Base-by-base conservation (phyloP, 164 flowering plant species). In the Liriodendron chinense region DNA sequence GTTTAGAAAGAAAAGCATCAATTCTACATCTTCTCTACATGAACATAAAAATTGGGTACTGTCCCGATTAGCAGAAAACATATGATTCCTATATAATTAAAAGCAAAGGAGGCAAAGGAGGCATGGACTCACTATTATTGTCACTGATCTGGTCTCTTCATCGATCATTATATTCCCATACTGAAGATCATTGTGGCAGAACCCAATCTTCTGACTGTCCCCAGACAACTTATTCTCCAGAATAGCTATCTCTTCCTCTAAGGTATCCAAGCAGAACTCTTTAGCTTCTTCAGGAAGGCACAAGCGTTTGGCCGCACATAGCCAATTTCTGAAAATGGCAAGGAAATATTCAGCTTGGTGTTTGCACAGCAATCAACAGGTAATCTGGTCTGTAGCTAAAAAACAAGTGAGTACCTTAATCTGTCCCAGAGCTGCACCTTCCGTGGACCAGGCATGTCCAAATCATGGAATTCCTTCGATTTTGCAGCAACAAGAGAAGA, bases 171-270 rank as follows among this genome's bases (percentile, higher is more conserved):
- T 90, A 83, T 95, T 95, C 43, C 99, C 99, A 81, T 90, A 93
- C 71, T 95, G 99, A 79, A 95, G 78, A 73, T 95, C 99, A 85
- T 95, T 95, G 87, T 95, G 99, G 81, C 99, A 95, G 76, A 95
- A 95, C 1, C 91, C 93, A 22, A 93, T 74, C 22, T 75, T 83
- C 72, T 88, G 91, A 67, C 68, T 7, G 4, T 77, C 84, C 13
- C 48, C 61, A 1, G 87, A 77, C 74, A 89, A 70, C 68, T 81
- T 84, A 72, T 81, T 77, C 80, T 92, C 91, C 65, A 93, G 79
- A 68, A 70, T 7, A 61, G 16, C 23, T 28, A 93, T 86, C 75
- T 93, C 96, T 20, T 83, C 80, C 20, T 85, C 89, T 7, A 93
- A 66, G 25, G 47, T 64, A 69, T 88, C 90, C 83, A 94, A 82